Evolutionary conservation across 1,284 basidiomycete genomes (phyloP).

Genomic region (Ganoderma meredithae): DNA sequence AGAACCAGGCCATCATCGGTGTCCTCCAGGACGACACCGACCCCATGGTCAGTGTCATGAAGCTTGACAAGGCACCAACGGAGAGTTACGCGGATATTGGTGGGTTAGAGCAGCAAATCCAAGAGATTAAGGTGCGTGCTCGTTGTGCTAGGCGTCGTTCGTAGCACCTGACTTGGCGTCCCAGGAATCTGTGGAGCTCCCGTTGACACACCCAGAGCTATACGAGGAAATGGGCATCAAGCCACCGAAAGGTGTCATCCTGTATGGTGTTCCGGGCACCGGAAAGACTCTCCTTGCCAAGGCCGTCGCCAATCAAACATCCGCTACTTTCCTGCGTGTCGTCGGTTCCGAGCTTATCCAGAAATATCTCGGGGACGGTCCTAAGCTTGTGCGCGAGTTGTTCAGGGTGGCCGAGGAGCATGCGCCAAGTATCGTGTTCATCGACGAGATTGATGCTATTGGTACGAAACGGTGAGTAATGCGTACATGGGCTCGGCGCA

Average conservation of each 20-base stretch:
- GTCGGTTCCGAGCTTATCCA: constrained; percentile 99
- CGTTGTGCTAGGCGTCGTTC: not conserved
- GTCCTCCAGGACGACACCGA: constrained; percentile 98
- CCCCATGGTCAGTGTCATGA: constrained; percentile 98
- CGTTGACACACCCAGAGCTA: constrained; percentile 96
- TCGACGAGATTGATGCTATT: constrained; percentile 99
- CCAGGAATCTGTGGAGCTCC: constrained; percentile 97
- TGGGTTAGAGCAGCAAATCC: constrained; percentile 96
- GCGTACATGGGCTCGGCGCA: constrained; percentile 9
- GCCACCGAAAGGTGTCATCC: constrained; percentile 98
- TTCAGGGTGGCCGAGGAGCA: constrained; percentile 98
- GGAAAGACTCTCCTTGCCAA: constrained; percentile 99
- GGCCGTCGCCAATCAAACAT: constrained; percentile 99
- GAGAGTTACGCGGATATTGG: constrained; percentile 99
- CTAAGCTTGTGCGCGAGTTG: constrained; percentile 96
- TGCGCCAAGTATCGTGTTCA: constrained; percentile 98
- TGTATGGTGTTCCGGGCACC: constrained; percentile 98
- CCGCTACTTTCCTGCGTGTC: constrained; percentile 97
- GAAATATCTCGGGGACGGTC: constrained; percentile 99
- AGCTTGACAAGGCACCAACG: constrained; percentile 97
- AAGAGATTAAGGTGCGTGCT: constrained; percentile 91
- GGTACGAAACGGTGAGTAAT: constrained; percentile 91
- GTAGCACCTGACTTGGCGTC: constrained; percentile 16
- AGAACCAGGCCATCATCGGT: constrained; percentile 94
- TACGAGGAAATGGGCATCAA: constrained; percentile 99